phyloP scores from a whole-genome alignment of 495 filamentous ascomycete species.

The Neurospora sp. region DNA sequence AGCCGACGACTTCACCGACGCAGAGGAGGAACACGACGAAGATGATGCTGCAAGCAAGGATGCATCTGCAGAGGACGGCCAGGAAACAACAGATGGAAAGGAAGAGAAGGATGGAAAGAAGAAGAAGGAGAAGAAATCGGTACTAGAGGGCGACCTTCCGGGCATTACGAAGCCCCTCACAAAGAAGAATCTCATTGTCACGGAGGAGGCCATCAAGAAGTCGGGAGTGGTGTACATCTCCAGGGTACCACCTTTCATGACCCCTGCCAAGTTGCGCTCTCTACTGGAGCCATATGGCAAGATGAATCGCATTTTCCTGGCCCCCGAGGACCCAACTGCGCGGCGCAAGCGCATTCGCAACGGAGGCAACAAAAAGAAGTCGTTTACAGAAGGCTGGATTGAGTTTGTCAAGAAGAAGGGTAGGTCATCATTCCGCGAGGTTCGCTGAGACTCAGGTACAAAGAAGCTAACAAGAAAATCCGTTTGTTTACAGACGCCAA shows the following conservation, averaged over 20 bases:
- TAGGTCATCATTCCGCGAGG: background rate
- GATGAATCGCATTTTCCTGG: conserved; percentile 78
- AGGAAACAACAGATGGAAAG: conserved; percentile 12
- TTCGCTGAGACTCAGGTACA: background rate
- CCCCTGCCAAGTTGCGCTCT: conserved; percentile 68
- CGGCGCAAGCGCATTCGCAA: conserved; percentile 49
- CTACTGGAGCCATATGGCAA: conserved; percentile 69
- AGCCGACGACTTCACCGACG: conserved; percentile 21
- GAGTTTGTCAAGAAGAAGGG: conserved; percentile 52
- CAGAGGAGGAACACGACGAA: conserved; percentile 23
- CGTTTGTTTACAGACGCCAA: conserved; percentile 50
- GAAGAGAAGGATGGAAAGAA: conserved; percentile 9
- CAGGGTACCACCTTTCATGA: conserved; percentile 89
- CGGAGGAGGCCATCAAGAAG: conserved; percentile 46
- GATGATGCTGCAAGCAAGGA: conserved; percentile 12
- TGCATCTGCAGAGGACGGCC: background rate
- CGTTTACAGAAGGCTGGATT: conserved; percentile 88
- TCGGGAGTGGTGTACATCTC: conserved; percentile 85
- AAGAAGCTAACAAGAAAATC: conserved; percentile 38
- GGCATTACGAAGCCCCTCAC: conserved; percentile 39
- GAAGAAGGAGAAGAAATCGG: conserved; percentile 13
- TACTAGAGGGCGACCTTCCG: conserved; percentile 28
- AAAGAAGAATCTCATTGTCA: conserved; percentile 50
- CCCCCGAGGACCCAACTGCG: conserved; percentile 61
- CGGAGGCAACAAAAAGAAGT: conserved; percentile 82